Conservation (phyloP, 768 basidiomycete species). For the Panellus pusillus region DNA sequence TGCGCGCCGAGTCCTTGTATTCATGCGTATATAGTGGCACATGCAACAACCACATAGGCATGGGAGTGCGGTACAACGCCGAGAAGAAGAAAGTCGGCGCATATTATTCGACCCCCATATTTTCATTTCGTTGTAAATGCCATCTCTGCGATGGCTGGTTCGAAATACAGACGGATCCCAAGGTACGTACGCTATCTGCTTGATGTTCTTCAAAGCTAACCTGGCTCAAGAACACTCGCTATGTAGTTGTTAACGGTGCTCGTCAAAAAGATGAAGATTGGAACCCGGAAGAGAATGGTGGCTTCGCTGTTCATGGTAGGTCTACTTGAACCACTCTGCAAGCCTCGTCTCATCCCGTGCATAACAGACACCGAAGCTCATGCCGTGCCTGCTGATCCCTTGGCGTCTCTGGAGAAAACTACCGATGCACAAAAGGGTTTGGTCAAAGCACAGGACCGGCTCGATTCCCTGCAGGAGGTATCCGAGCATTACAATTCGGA, state of each 20-base stretch:
- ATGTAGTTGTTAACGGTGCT: conserved; percentile 92
- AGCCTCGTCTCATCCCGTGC: background rate
- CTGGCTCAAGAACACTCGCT: conserved; percentile 79
- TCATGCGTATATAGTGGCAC: conserved; percentile 58
- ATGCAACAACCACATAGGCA: conserved; percentile 96
- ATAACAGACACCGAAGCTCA: conserved; percentile 67
- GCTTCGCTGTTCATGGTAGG: conserved; percentile 84
- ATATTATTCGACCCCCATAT: conserved; percentile 95
- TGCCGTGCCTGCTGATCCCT: conserved; percentile 70
- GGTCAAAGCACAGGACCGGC: conserved; percentile 73
- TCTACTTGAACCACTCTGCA: background rate
- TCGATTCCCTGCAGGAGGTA: conserved; percentile 74
- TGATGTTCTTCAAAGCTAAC: background rate
- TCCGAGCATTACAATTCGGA: conserved; percentile 83
- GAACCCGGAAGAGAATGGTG: conserved; percentile 96
- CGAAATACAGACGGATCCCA: conserved; percentile 95
- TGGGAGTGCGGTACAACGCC: conserved; percentile 99
- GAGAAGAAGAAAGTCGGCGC: conserved; percentile 97
- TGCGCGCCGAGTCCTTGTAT: background rate
- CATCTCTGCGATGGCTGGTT: conserved; percentile 97
- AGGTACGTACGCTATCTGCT: conserved; percentile 52
- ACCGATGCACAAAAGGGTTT: conserved; percentile 71
- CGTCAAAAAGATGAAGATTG: conserved; percentile 94
- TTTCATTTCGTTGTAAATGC: conserved; percentile 95
- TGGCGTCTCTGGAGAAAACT: conserved; percentile 88